phyloP scores from a whole-genome alignment of 305 asterid genomes.

The Solanum chacoense region DNA sequence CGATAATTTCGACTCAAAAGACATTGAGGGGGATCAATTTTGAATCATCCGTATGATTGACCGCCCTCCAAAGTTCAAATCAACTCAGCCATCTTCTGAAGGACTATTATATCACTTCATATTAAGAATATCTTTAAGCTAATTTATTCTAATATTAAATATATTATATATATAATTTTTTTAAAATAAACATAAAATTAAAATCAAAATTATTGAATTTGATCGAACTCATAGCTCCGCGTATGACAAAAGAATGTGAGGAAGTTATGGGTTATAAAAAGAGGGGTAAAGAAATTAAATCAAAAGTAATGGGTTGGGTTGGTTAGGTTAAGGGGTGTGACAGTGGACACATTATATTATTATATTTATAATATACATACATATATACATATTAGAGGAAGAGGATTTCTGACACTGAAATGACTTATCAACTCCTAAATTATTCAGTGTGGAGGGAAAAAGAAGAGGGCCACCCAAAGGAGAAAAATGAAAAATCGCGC shows the following conservation, averaged over 20 bases:
- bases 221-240: not conserved
- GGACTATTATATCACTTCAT: not conserved
- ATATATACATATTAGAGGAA: not conserved
- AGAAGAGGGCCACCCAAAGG: not conserved
- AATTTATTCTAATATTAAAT: not conserved
- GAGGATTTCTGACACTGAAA: constrained; percentile 35
- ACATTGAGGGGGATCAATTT: not conserved
- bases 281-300: not conserved
- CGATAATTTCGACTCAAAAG: not conserved
- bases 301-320: constrained; percentile 20
- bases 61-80: no score
- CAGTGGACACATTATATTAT: constrained; percentile 6
- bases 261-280: constrained; percentile 49
- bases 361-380: no score
- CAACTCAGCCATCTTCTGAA: not conserved
- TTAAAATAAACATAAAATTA: not conserved
- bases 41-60: no score
- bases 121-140: no score
- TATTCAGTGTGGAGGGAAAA: not conserved
- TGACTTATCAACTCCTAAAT: constrained; percentile 25
- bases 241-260: constrained; percentile 27
- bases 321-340: constrained; percentile 20
- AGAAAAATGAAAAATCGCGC: not conserved
- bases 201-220: not conserved
- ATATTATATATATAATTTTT: not conserved